Conservation (phyloP, 2,329 filamentous ascomycete species). For the Monosporascus cannonballus region DNA sequence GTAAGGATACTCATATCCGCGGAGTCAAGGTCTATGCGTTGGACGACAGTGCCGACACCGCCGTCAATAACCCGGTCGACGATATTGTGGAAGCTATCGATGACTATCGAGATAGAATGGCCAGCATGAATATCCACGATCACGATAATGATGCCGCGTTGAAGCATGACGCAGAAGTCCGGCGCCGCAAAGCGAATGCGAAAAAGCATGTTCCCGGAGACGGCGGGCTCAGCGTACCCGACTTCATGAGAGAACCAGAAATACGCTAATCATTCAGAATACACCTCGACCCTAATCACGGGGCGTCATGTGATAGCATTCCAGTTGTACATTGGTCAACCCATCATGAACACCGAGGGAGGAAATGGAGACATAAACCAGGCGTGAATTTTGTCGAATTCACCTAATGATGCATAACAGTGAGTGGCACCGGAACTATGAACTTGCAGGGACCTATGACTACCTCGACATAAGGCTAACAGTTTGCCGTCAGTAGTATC, state of each 20-base stretch:
- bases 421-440: too few relatives aligned
- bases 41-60: slow-evolving; percentile 37
- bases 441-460: too few relatives aligned
- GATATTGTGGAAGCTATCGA: slow-evolving; percentile 28
- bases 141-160: slow-evolving; percentile 27
- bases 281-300: too few relatives aligned
- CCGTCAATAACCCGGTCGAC: slow-evolving; percentile 29
- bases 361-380: too few relatives aligned
- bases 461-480: too few relatives aligned
- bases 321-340: not conserved
- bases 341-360: not conserved
- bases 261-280: slow-evolving; percentile 26
- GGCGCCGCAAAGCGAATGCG: slow-evolving; percentile 21
- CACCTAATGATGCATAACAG: too few relatives aligned
- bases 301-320: not conserved
- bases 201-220: slow-evolving; percentile 25
- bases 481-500: too few relatives aligned
- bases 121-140: slow-evolving; percentile 21
- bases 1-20: slow-evolving; percentile 95
- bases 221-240: slow-evolving; percentile 29
- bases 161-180: slow-evolving; percentile 24
- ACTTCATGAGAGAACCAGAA: slow-evolving; percentile 36
- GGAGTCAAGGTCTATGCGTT: slow-evolving; percentile 80
- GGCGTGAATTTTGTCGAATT: too few relatives aligned
- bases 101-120: slow-evolving; percentile 21